Conservation (phyloP, 1,284 basidiomycete species). For the Ceratorhiza oryzae-sativae region DNA sequence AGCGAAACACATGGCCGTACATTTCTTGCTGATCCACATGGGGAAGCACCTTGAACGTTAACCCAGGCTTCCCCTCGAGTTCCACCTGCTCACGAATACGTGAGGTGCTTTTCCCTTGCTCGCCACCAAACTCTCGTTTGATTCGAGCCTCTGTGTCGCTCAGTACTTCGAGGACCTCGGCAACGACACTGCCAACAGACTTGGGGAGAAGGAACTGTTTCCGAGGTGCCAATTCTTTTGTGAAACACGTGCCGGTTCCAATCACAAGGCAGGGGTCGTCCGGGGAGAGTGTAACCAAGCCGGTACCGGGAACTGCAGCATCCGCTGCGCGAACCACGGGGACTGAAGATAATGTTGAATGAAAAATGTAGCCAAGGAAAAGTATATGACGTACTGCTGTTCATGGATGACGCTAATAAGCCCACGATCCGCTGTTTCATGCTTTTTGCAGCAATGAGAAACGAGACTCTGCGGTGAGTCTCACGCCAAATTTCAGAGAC, state of each 20-base stretch:
- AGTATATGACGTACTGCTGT: slow-evolving; percentile 75
- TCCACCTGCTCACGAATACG: slow-evolving; percentile 71
- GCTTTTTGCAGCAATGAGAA: slow-evolving; percentile 93
- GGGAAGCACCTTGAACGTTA: slow-evolving; percentile 80
- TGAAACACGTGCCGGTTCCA: slow-evolving; percentile 84
- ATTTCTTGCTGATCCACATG: slow-evolving; percentile 93
- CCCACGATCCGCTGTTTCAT: slow-evolving; percentile 85
- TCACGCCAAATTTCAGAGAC: slow-evolving; percentile 88
- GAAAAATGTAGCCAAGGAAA: slow-evolving; percentile 1
- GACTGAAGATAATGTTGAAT: slow-evolving; percentile 60
- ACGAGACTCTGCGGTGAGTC: slow-evolving; percentile 83
- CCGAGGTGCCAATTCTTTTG: slow-evolving; percentile 75
- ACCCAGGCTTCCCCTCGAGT: slow-evolving; percentile 63
- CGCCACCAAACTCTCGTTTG: slow-evolving; percentile 89
- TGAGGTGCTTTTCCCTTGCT: slow-evolving; percentile 76
- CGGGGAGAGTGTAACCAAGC: slow-evolving; percentile 74
- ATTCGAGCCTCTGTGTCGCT: slow-evolving; percentile 86
- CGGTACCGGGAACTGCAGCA: slow-evolving; percentile 79
- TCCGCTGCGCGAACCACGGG: slow-evolving; percentile 95
- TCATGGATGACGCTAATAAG: slow-evolving; percentile 84
- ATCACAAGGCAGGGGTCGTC: slow-evolving; percentile 81
- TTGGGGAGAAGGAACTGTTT: slow-evolving; percentile 93
- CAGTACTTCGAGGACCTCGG: slow-evolving; percentile 87
- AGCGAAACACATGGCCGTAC: slow-evolving; percentile 93
- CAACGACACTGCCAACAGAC: slow-evolving; percentile 75